phyloP scores from a whole-genome alignment of 345 rosid species.

The Tarenaya hassleriana region DNA sequence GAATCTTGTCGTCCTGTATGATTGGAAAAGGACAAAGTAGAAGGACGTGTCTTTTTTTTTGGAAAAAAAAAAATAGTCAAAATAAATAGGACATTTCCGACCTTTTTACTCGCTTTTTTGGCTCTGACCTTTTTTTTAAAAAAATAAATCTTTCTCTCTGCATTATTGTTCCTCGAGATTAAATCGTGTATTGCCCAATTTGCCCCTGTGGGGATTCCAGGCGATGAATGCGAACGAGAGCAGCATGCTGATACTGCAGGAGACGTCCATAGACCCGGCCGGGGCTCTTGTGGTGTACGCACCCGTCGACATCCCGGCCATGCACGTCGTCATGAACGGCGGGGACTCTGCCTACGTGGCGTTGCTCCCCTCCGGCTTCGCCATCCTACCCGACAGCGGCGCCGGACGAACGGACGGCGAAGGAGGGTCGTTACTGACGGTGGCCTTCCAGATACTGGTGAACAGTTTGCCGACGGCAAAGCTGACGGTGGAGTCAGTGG shows the following conservation, averaged over 20 bases:
- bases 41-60: neutral
- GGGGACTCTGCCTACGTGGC: conserved; percentile 96
- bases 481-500: conserved; percentile 93
- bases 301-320: conserved; percentile 92
- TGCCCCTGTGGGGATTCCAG: conserved; percentile 33
- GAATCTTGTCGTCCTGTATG: conserved; percentile 24
- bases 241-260: conserved; percentile 89
- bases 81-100: conserved; percentile 32
- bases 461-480: conserved; percentile 90
- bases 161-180: conserved; percentile 11
- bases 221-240: conserved; percentile 88
- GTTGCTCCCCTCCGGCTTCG: conserved; percentile 84
- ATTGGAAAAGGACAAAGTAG: conserved; percentile 32
- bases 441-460: conserved; percentile 92
- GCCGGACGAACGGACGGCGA: conserved; percentile 37
- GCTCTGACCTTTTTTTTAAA: conserved; percentile 5
- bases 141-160: neutral
- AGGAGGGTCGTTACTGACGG: conserved; percentile 86
- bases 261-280: conserved; percentile 88
- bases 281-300: conserved; percentile 98
- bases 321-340: conserved; percentile 95
- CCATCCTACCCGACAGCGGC: conserved; percentile 62
- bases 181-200: neutral
- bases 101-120: conserved; percentile 26
- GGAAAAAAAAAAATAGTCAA: conserved; percentile 41